Evolutionary conservation across 78 protist genomes (phyloP).

Genomic region (Cavenderia fasciculata): DNA sequence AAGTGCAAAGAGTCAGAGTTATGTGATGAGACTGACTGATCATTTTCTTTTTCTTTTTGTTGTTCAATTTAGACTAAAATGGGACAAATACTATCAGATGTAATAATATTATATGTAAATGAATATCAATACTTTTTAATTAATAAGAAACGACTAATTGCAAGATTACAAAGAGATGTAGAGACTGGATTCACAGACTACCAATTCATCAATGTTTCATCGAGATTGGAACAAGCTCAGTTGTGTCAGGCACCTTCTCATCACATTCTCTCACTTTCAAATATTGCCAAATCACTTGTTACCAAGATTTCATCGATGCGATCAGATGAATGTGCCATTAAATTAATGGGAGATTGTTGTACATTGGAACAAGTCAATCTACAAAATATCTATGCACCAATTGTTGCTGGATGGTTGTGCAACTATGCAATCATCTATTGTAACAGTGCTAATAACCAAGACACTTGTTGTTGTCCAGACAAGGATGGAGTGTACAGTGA

Average conservation of each 20-base stretch:
- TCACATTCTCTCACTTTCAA: too few relatives aligned
- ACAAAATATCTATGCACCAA: not conserved
- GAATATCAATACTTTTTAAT: slow-evolving; percentile 9
- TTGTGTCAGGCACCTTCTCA: too few relatives aligned
- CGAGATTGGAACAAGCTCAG: not conserved
- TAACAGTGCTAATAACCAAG: slow-evolving; percentile 6
- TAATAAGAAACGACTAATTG: not conserved
- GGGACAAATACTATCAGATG: not conserved
- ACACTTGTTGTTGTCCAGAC: not conserved
- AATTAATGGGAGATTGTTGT: too few relatives aligned
- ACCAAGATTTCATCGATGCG: too few relatives aligned
- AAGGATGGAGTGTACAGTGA: not conserved
- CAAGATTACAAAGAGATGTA: not conserved
- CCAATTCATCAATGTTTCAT: slow-evolving; percentile 1
- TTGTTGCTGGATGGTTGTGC: slow-evolving; percentile 7
- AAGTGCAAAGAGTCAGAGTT: too few relatives aligned
- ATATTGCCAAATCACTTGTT: too few relatives aligned
- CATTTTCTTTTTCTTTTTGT: not conserved
- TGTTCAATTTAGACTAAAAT: not conserved
- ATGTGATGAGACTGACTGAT: not conserved
- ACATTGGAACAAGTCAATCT: too few relatives aligned
- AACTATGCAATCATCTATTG: slow-evolving; percentile 6
- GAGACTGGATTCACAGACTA: not conserved
- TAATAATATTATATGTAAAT: not conserved
- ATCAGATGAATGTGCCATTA: too few relatives aligned